phyloP scores from a whole-genome alignment of 140 eudicot species.

The Ambrosia hybrid region DNA sequence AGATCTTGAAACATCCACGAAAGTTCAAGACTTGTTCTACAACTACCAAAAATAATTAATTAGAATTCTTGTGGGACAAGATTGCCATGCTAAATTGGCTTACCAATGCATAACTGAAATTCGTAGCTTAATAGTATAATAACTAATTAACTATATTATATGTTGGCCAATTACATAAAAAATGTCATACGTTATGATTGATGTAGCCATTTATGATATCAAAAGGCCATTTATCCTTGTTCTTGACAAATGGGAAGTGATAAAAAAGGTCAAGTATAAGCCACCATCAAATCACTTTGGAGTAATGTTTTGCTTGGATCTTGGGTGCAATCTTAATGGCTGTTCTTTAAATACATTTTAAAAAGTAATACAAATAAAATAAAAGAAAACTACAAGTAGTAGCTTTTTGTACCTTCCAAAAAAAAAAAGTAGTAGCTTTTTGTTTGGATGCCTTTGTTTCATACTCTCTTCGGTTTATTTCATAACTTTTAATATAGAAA shows the following conservation, averaged over 20 bases:
- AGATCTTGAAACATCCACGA: constrained; percentile 7
- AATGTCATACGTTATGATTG: constrained; percentile 20
- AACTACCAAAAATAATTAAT: neutral
- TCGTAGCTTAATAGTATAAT: constrained; percentile 19
- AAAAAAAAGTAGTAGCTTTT: neutral
- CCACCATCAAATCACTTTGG: constrained; percentile 22
- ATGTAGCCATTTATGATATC: constrained; percentile 29
- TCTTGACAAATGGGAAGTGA: constrained; percentile 13
- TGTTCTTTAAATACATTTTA: neutral
- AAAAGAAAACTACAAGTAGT: neutral
- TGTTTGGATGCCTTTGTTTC: neutral
- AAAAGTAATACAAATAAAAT: neutral
- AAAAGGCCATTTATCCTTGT: constrained; percentile 15
- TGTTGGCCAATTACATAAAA: constrained; percentile 17
- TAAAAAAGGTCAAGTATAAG: constrained; percentile 24
- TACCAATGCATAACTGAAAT: constrained; percentile 13
- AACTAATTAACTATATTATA: constrained; percentile 10
- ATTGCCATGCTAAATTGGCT: constrained; percentile 30
- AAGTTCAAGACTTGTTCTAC: constrained; percentile 12
- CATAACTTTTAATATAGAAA: too few relatives aligned
- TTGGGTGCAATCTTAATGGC: constrained; percentile 32
- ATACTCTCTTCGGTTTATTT: neutral
- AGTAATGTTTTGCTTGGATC: constrained; percentile 35
- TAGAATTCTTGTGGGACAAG: constrained; percentile 31
- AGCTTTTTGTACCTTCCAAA: neutral